These are phyloP conservation scores for Linderniella brevidens DNA, from an alignment of 257 asterid species.

Conservation along the genomic window DNA sequence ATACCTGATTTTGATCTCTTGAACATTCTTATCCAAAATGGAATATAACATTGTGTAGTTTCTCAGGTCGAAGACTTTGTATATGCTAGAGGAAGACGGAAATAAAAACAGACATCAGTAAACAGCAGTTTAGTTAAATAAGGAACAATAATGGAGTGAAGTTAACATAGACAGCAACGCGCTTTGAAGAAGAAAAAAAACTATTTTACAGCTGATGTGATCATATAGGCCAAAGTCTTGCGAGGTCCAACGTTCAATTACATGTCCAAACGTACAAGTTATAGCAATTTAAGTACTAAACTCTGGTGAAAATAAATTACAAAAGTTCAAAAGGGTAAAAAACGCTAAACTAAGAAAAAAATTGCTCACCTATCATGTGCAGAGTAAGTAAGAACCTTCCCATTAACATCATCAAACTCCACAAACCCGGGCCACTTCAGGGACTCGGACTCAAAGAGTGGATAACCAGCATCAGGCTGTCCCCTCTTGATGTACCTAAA, in stretches of 20 bases:
- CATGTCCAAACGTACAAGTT: too few relatives aligned
- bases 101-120: constrained; percentile 12
- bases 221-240: too few relatives aligned
- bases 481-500: constrained; percentile 82
- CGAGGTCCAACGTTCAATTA: too few relatives aligned
- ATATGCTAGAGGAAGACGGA: constrained; percentile 40
- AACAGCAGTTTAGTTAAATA: not conserved
- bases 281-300: too few relatives aligned
- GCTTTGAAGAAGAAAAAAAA: too few relatives aligned
- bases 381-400: constrained; percentile 92
- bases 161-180: too few relatives aligned
- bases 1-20: constrained; percentile 49
- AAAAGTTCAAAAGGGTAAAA: too few relatives aligned
- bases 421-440: constrained; percentile 99
- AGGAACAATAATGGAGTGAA: too few relatives aligned
- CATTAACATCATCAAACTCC: constrained; percentile 97
- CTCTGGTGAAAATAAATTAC: too few relatives aligned
- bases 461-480: constrained; percentile 92
- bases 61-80: constrained; percentile 51
- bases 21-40: constrained; percentile 76
- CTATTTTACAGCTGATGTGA: too few relatives aligned
- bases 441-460: constrained; percentile 89
- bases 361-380: constrained; percentile 75
- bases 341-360: not conserved
- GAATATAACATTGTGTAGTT: constrained; percentile 80